Percentiles rank a stretch among this genome's conserved stretches.
Conservation (phyloP, 108 stramenopile species). For the Chaetoceros tenuissimus region DNA sequence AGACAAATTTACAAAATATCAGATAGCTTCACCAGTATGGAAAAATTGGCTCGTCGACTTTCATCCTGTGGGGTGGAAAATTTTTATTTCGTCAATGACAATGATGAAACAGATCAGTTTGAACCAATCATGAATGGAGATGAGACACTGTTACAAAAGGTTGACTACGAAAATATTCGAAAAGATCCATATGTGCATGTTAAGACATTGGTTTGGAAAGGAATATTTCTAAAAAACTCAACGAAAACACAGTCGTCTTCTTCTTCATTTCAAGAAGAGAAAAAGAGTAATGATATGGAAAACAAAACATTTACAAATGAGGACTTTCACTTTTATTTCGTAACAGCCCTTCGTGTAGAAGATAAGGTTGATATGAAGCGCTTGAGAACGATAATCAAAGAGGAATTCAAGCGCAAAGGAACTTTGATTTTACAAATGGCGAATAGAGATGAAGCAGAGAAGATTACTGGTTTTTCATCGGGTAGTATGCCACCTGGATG, state of each 20-base stretch:
- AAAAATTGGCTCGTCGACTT: neutral
- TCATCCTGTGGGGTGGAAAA: neutral
- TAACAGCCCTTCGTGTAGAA: conserved; percentile 15
- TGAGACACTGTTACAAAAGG: neutral
- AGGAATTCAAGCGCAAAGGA: neutral
- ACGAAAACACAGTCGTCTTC: neutral
- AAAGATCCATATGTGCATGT: conserved; percentile 4
- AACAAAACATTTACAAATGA: neutral
- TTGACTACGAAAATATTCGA: neutral
- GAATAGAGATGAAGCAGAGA: conserved; percentile 14
- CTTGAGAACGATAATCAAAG: conserved; percentile 9
- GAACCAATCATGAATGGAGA: neutral
- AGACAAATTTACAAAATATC: too few relatives aligned
- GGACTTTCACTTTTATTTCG: conserved; percentile 16
- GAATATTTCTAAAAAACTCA: neutral
- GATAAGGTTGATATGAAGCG: conserved; percentile 19
- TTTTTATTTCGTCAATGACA: neutral
- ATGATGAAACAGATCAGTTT: neutral
- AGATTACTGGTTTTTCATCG: conserved; percentile 20
- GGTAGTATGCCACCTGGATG: conserved; percentile 33
- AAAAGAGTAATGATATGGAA: neutral
- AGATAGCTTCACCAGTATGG: too few relatives aligned
- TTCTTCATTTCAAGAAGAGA: neutral
- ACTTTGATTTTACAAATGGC: conserved; percentile 11
- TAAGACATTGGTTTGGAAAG: conserved; percentile 28